Conservation (phyloP, 78 protist genomes). For the Blattamonas nauphoetae region DNA sequence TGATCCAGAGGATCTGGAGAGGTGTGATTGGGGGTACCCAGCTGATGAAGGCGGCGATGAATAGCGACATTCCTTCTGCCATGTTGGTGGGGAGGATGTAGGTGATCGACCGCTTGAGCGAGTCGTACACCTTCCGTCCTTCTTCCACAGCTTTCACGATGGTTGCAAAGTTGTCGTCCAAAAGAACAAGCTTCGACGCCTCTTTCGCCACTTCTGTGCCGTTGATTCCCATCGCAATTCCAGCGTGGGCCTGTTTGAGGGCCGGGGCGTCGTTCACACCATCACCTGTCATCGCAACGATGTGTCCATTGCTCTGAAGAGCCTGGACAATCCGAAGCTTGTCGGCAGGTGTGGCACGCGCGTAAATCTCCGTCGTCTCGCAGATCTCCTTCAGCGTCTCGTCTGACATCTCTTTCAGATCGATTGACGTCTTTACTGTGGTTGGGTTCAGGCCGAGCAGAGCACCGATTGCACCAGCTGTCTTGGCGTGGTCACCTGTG, state of each 20-base stretch:
- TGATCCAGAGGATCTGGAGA: conserved; percentile 67
- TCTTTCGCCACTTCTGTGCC: conserved; percentile 88
- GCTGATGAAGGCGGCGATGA: conserved; percentile 18
- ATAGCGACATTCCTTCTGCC: conserved; percentile 48
- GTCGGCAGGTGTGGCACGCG: conserved; percentile 16
- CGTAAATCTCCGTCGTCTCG: background rate
- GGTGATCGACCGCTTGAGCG: conserved; percentile 60
- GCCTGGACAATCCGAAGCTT: conserved; percentile 25
- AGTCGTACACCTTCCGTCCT: conserved; percentile 66
- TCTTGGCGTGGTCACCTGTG: conserved; percentile 23
- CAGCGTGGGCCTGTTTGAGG: conserved; percentile 69
- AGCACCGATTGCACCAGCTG: background rate
- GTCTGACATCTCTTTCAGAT: background rate
- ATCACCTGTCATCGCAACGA: conserved; percentile 10
- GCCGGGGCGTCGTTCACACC: conserved; percentile 86
- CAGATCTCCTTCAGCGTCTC: background rate
- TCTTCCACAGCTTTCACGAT: conserved; percentile 82
- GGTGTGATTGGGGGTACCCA: conserved; percentile 32
- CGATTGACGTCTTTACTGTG: background rate
- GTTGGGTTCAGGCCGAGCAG: background rate
- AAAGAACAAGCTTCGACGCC: conserved; percentile 53
- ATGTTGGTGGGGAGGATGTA: conserved; percentile 67
- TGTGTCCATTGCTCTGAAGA: background rate
- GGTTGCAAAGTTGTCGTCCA: conserved; percentile 94
- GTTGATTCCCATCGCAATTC: conserved; percentile 90